A percentile compares a stretch with the other conserved stretches of the same genome.
Evolutionary conservation across 257 asterid species (phyloP).

Genomic region (Parsonsia alboflavescens): DNA sequence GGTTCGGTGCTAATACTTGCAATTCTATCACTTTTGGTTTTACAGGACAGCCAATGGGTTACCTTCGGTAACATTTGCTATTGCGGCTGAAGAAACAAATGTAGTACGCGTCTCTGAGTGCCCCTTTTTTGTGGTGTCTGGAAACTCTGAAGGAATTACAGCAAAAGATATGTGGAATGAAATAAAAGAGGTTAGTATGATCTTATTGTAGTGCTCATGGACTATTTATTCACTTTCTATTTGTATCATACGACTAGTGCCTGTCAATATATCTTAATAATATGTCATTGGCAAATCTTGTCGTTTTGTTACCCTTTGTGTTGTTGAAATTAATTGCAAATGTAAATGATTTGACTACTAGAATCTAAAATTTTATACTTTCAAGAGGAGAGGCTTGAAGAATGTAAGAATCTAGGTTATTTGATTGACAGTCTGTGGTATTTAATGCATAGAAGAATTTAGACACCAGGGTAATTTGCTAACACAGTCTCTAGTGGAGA

Average conservation of each 20-base stretch:
- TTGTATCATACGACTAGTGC: background rate
- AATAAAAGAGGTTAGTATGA: conserved; percentile 63
- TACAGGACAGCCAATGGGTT: conserved; percentile 68
- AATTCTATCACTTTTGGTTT: conserved; percentile 14
- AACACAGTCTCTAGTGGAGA: background rate
- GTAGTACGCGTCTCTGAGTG: conserved; percentile 75
- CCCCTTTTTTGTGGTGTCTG: conserved; percentile 74
- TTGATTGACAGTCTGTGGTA: too few relatives aligned
- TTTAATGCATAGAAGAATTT: too few relatives aligned
- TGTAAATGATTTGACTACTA: background rate
- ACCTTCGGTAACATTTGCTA: conserved; percentile 74
- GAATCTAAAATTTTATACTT: background rate
- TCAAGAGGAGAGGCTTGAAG: background rate
- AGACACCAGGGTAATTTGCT: background rate
- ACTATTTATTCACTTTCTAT: background rate
- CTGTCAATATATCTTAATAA: background rate
- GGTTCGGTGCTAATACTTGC: background rate
- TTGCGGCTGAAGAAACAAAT: conserved; percentile 75
- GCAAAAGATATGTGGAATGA: conserved; percentile 94
- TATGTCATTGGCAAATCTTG: background rate
- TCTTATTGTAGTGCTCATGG: background rate
- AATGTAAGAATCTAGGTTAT: too few relatives aligned
- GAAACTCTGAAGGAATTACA: conserved; percentile 55
- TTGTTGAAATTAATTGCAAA: too few relatives aligned
- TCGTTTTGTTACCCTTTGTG: background rate